A percentile compares a stretch with the other conserved stretches of the same genome.
phyloP scores from a whole-genome alignment of 805 yeast genomes.

The Wickerhamiella kurtzmanii region DNA sequence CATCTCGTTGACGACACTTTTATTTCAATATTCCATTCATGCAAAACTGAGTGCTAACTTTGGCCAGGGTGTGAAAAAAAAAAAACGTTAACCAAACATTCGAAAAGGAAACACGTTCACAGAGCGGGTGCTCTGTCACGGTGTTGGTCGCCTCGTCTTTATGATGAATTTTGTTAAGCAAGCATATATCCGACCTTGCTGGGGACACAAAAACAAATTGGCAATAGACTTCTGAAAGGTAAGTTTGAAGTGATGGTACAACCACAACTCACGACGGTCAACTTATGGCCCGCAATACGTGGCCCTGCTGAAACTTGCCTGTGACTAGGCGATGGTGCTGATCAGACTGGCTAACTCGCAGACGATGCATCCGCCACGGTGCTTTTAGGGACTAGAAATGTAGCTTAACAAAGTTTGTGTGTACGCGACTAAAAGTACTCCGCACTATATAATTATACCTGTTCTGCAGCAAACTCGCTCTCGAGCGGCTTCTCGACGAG shows the following conservation, averaged over 20 bases:
- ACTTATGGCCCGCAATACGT: conserved; percentile 39
- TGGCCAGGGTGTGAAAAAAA: neutral
- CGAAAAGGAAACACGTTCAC: neutral
- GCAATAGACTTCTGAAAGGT: conserved; percentile 35
- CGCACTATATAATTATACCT: neutral
- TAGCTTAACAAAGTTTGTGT: too few relatives aligned
- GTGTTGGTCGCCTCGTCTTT: conserved; percentile 35
- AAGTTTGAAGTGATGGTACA: conserved; percentile 37
- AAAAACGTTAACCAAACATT: too few relatives aligned
- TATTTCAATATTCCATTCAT: conserved; percentile 76
- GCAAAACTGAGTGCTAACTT: conserved; percentile 52
- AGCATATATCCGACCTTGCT: conserved; percentile 91
- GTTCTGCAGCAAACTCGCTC: conserved; percentile 70
- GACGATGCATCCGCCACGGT: too few relatives aligned
- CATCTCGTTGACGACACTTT: conserved; percentile 79
- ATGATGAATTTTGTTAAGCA: conserved; percentile 67
- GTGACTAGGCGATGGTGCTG: conserved; percentile 68
- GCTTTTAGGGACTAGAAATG: too few relatives aligned
- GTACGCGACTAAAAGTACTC: too few relatives aligned
- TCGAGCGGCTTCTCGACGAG: conserved; percentile 92
- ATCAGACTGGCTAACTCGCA: conserved; percentile 17
- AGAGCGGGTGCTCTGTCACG: neutral
- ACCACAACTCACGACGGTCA: conserved; percentile 61
- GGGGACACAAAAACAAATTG: conserved; percentile 46
- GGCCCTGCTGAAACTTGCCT: conserved; percentile 69